Evolutionary conservation across 306 rosid species (phyloP), one percentile per base, ranked within the genome.

Genomic region (Lupinus albus): DNA sequence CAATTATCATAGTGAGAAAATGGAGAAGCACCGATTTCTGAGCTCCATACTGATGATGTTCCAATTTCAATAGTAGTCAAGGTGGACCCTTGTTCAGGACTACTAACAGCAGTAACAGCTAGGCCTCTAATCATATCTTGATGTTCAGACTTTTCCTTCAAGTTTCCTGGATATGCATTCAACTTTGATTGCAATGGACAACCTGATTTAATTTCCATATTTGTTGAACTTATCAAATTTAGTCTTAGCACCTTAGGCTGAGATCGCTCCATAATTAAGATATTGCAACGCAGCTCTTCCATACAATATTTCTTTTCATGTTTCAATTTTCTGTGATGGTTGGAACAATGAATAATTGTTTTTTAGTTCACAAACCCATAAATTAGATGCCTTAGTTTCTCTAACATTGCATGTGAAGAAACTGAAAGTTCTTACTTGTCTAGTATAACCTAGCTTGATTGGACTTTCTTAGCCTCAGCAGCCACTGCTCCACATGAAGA

Each of bases 371-470:
- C 50, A 54, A 32, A 36, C 28, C 7, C n/a, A 50, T 36, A 12
- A 60, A 55, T 39, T 5, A 30, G 11, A 45, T 10, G 33, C 28
- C 44, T 28, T 47, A 8, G 21, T 62, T 36, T 30, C 51, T 30
- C 64, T 57, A 12, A 52, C 55, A 36, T 73, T 44, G 38, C 53
- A 47, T 12, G 25, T 32, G 49, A 17, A 53, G 49, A 76, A 44
- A 30, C 57, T 52, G 42, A 12, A 49, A 64, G 25, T 32, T 64
- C 75, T 79, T 87, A 87, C 94, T 62, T 87, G 53, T 87, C 90
- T 80, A 87, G 65, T 61, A 87, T 81, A 63, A 87, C 86, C 94
- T 90, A 87, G 82, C 78, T 87, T 74, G 94, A 83, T 70, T 78
- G 82, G 57, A 77, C 84, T 81, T 72, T 87, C 85, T 79, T 81